A percentile compares a stretch with the other conserved stretches of the same genome.
phyloP scores from a whole-genome alignment of 768 basidiomycete genomes.

The Serendipita sp. region DNA sequence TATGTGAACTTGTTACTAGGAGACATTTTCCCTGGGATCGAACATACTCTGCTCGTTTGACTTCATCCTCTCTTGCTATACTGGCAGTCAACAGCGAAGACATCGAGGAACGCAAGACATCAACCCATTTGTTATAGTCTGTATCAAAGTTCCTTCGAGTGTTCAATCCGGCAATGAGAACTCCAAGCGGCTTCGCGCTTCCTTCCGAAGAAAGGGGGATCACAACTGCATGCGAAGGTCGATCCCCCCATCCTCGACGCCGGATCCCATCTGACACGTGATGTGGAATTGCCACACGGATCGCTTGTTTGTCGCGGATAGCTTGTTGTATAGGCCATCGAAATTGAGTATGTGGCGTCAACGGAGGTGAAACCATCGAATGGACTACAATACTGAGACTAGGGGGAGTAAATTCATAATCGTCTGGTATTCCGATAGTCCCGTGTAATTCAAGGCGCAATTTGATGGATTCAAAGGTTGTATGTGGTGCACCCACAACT shows the following conservation, averaged over 20 bases:
- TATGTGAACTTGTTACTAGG: neutral
- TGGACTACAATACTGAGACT: conserved; percentile 5
- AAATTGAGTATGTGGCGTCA: neutral
- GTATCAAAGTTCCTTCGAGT: conserved; percentile 16
- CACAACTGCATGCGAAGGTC: conserved; percentile 14
- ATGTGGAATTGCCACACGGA: conserved; percentile 8
- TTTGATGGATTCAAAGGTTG: neutral
- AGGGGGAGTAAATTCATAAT: conserved; percentile 9
- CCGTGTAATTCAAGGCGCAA: conserved; percentile 11
- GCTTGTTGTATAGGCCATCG: neutral
- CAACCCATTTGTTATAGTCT: conserved; percentile 15
- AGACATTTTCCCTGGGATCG: neutral
- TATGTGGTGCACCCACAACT: neutral
- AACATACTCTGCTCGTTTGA: conserved; percentile 15
- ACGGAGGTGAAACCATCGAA: neutral
- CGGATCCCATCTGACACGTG: conserved; percentile 11
- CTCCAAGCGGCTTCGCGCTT: conserved; percentile 12
- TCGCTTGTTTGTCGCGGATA: neutral
- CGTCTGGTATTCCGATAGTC: conserved; percentile 13
- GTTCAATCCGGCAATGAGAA: conserved; percentile 18
- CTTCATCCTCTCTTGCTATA: conserved; percentile 17
- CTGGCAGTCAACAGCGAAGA: conserved; percentile 15
- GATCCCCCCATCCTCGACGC: conserved; percentile 15
- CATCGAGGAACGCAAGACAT: conserved; percentile 13
- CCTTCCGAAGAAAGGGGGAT: conserved; percentile 15